Conservation (phyloP, 2,329 filamentous ascomycete species). For the Hirsutella rhossiliensis region DNA sequence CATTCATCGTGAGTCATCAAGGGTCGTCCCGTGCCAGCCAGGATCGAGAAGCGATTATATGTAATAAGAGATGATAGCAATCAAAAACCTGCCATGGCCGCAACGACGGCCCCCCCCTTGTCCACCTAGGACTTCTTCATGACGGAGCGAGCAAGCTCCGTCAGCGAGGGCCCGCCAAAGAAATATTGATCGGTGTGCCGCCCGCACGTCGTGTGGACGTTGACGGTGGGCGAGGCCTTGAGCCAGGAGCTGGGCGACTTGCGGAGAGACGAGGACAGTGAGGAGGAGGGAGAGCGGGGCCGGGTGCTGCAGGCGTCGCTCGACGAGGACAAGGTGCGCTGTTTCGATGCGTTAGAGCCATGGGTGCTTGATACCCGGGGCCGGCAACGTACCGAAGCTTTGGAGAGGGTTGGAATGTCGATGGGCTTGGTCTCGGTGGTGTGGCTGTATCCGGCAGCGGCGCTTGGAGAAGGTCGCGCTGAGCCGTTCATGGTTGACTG, state of each 20-base stretch:
- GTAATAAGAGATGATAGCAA: constrained; percentile 2
- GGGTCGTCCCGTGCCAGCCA: constrained; percentile 15
- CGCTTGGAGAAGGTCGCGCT: too few species aligned
- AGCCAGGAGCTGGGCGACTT: constrained; percentile 19
- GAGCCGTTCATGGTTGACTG: too few species aligned
- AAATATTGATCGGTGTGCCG: constrained; percentile 42
- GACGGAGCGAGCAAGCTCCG: constrained; percentile 29
- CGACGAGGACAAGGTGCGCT: constrained; percentile 17
- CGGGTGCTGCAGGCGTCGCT: constrained; percentile 12
- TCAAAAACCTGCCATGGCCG: background rate
- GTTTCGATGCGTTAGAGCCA: constrained; percentile 10
- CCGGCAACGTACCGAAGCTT: too few species aligned
- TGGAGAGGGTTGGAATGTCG: too few species aligned
- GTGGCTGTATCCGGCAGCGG: too few species aligned
- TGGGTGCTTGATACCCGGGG: background rate
- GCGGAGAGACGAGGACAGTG: constrained; percentile 13
- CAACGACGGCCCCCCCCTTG: background rate
- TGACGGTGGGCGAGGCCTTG: constrained; percentile 29
- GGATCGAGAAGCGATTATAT: constrained; percentile 8
- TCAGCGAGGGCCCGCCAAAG: constrained; percentile 34
- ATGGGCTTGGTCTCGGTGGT: too few species aligned
- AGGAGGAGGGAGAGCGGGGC: constrained; percentile 6
- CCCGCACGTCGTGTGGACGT: constrained; percentile 42
- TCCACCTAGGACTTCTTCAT: constrained; percentile 18
- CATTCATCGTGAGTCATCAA: constrained; percentile 3